Evolutionary conservation across 495 filamentous ascomycete genomes (phyloP).

Genomic region (Darksidea phi): DNA sequence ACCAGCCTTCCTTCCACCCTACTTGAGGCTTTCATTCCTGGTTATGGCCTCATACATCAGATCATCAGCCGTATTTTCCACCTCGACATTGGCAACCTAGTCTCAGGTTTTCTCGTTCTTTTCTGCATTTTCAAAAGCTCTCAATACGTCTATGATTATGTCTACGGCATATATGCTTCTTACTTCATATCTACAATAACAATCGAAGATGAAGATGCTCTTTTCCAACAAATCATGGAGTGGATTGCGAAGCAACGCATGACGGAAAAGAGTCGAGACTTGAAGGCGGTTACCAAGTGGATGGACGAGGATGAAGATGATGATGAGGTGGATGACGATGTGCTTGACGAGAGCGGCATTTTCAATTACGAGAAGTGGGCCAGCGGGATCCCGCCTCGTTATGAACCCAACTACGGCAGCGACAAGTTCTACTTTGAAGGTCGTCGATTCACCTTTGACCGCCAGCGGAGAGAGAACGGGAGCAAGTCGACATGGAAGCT

Average conservation of each 20-base stretch:
- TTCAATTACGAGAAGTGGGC: slow-evolving; percentile 48
- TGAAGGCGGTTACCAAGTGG: slow-evolving; percentile 58
- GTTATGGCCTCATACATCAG: slow-evolving; percentile 64
- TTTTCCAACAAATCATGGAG: slow-evolving; percentile 59
- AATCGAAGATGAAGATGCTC: slow-evolving; percentile 58
- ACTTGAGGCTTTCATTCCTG: slow-evolving; percentile 73
- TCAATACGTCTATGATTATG: slow-evolving; percentile 36
- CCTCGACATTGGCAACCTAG: slow-evolving; percentile 70
- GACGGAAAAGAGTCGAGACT: slow-evolving; percentile 52
- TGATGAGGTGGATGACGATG: slow-evolving; percentile 41
- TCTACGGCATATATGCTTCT: slow-evolving; percentile 38
- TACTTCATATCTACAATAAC: slow-evolving; percentile 57
- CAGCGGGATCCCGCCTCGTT: slow-evolving; percentile 49
- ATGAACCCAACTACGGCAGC: slow-evolving; percentile 51
- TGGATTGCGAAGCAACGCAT: slow-evolving; percentile 59
- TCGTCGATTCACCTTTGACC: slow-evolving; percentile 27
- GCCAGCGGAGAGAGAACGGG: slow-evolving; percentile 18
- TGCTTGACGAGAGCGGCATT: slow-evolving; percentile 34
- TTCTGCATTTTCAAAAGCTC: slow-evolving; percentile 38
- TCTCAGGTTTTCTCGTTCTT: slow-evolving; percentile 58
- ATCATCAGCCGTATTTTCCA: slow-evolving; percentile 59
- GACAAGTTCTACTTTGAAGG: slow-evolving; percentile 48
- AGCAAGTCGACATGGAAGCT: neutral
- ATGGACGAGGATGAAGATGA: slow-evolving; percentile 53
- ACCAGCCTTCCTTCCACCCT: slow-evolving; percentile 45